Evolutionary conservation across 441 rosid genomes (phyloP).

Genomic region (Biscutella laevigata): DNA sequence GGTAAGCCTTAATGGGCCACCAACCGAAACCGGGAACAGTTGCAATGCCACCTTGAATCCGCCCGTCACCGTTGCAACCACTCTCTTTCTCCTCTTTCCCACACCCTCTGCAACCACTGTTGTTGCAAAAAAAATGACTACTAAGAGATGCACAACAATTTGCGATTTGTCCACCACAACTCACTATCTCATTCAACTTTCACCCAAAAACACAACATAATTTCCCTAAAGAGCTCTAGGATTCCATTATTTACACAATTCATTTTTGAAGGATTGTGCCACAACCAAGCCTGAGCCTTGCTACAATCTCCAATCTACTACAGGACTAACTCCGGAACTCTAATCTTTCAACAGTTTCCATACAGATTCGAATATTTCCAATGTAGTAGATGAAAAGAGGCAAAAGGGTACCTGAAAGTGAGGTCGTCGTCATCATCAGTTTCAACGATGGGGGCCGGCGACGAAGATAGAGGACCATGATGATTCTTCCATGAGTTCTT

Average conservation of each 20-base stretch:
- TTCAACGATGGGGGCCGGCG: slow-evolving; percentile 31
- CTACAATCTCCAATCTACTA: not conserved
- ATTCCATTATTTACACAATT: not conserved
- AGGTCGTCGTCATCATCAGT: slow-evolving; percentile 28
- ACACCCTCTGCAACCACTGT: slow-evolving; percentile 83
- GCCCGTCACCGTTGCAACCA: slow-evolving; percentile 89
- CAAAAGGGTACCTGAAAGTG: slow-evolving; percentile 36
- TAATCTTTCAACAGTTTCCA: too few relatives aligned
- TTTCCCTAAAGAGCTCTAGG: not conserved
- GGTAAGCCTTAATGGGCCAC: slow-evolving; percentile 96
- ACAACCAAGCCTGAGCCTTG: not conserved
- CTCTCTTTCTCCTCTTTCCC: slow-evolving; percentile 67
- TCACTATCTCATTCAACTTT: not conserved
- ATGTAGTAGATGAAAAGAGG: not conserved
- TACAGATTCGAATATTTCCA: too few relatives aligned
- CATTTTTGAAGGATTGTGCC: not conserved
- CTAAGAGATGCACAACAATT: not conserved
- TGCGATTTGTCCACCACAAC: not conserved
- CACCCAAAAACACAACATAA: not conserved
- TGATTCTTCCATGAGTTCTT: slow-evolving; percentile 28
- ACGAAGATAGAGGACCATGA: slow-evolving; percentile 28
- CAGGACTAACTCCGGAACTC: not conserved
- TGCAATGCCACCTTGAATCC: slow-evolving; percentile 97
- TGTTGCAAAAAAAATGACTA: too few relatives aligned
- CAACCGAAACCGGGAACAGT: slow-evolving; percentile 92